Evolutionary conservation across 805 yeast species (phyloP), one percentile per base, ranked within the genome.

Genomic region (Candida glaebosa): DNA sequence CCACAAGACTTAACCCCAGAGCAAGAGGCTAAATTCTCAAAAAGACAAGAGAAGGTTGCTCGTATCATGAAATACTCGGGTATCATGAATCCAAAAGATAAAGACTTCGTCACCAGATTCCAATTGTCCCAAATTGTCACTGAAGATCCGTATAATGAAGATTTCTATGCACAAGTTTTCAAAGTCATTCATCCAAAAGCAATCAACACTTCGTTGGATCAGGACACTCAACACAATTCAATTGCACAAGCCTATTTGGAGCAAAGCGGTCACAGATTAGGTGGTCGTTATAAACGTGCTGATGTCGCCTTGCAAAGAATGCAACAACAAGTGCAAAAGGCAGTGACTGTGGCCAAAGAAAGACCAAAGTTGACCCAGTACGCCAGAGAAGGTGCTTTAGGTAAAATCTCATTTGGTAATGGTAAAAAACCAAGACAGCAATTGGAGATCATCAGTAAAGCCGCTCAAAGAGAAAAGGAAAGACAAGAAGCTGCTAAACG

Each of bases 321-420:
- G 96, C 97, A 91, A 67, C 96, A 89, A 61, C 98, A 91, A 69
- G 96, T 91, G 40, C 95, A 89, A 57, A 87, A 86, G 56, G 98
- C 98, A 12, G 97, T 91, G 14, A 86, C 91, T 41, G 91, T 87
- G 31, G 99, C 97, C 18, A 87, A 87, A 59, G 96, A 88, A 55
- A 79, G 88, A 67, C 84, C 87, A 40, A 82, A 82, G 65, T 67
- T 75, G 30, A 74, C 76, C 33, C 82, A 76, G 48, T 79, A 79
- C 52, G 79, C 80, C 22, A 77, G 77, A 54, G 96, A 84, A 56
- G 96, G 96, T 53, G 93, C 96, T 2, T 72, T 91, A 44, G 97
- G 98, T 52, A 87, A 84, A 64, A 84, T 89, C 43, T 78, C 90
- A 9, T 73, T 81, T 51, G 83, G 87, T 32, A 76, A 82, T 19